Evolutionary conservation across 441 rosid genomes (phyloP).

Genomic region (Eruca vesicaria): DNA sequence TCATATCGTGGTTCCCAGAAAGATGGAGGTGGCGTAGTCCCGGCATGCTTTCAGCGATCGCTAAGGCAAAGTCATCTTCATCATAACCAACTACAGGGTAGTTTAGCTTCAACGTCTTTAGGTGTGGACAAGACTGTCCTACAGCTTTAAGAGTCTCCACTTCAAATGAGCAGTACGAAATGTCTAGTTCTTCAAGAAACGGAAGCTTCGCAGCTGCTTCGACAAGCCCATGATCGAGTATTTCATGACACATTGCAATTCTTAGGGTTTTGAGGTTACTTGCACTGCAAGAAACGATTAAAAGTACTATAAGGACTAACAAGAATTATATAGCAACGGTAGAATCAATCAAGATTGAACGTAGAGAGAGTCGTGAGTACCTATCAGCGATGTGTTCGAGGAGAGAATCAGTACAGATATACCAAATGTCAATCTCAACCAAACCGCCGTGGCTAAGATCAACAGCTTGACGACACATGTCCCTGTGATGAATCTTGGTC

Average conservation of each 20-base stretch:
- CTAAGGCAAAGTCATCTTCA: not conserved
- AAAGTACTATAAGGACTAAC: not conserved
- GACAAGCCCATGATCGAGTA: not conserved
- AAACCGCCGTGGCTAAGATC: slow-evolving; percentile 50
- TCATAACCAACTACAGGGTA: not conserved
- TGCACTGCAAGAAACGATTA: not conserved
- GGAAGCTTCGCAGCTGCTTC: not conserved
- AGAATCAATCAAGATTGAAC: too few relatives aligned
- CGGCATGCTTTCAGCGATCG: not conserved
- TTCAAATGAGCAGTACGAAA: not conserved
- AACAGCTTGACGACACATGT: slow-evolving; percentile 50
- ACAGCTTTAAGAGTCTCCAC: not conserved
- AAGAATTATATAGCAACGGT: not conserved
- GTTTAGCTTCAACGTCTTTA: not conserved
- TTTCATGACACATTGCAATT: not conserved
- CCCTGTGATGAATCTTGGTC: not conserved
- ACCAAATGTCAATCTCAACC: slow-evolving; percentile 37
- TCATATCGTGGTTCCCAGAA: not conserved
- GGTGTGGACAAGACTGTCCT: not conserved
- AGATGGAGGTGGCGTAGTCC: not conserved
- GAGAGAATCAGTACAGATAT: slow-evolving; percentile 43
- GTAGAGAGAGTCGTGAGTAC: too few relatives aligned
- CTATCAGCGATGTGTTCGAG: slow-evolving; percentile 45
- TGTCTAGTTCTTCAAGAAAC: not conserved
- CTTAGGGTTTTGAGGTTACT: not conserved